A percentile compares a stretch with the other conserved stretches of the same genome.
phyloP scores from a whole-genome alignment of 495 filamentous ascomycete genomes.

The Daldinia concentrica region DNA sequence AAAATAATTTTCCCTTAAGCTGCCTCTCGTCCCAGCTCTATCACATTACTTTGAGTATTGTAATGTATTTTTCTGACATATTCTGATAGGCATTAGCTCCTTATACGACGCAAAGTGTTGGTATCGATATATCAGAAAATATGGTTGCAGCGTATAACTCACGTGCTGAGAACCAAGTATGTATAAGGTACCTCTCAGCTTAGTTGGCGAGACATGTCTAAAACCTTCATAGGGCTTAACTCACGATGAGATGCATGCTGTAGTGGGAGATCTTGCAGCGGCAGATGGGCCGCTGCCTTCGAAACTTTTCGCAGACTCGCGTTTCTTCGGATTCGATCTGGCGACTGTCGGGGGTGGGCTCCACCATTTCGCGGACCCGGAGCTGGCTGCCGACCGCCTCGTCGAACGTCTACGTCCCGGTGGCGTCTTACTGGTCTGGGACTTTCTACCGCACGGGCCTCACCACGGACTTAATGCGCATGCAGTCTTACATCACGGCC shows the following conservation, averaged over 20 bases:
- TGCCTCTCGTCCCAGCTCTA: background rate
- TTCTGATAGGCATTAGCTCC: slow-evolving; percentile 63
- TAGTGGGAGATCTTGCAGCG: slow-evolving; percentile 66
- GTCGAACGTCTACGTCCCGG: slow-evolving; percentile 67
- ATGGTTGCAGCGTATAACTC: slow-evolving; percentile 71
- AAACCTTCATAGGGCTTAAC: slow-evolving; percentile 55
- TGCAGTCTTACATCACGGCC: slow-evolving; percentile 67
- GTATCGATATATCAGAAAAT: slow-evolving; percentile 73
- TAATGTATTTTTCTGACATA: slow-evolving; percentile 7
- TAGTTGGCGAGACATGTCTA: background rate
- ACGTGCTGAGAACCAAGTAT: slow-evolving; percentile 55
- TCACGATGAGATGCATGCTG: slow-evolving; percentile 62
- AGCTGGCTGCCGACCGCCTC: slow-evolving; percentile 63
- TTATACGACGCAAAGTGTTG: slow-evolving; percentile 67
- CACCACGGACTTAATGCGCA: slow-evolving; percentile 49
- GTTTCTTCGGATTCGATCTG: slow-evolving; percentile 69
- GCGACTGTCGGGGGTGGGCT: slow-evolving; percentile 71
- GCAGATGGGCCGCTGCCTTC: slow-evolving; percentile 51
- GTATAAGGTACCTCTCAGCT: slow-evolving; percentile 5
- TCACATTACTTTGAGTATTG: background rate
- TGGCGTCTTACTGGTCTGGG: slow-evolving; percentile 71
- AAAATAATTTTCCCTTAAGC: background rate
- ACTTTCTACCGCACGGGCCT: slow-evolving; percentile 64
- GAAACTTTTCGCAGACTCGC: slow-evolving; percentile 51
- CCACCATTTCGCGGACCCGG: slow-evolving; percentile 76